A percentile compares a stretch with the other conserved stretches of the same genome.
These are phyloP conservation scores for Sicyos baderoa DNA, from an alignment of 306 rosid genomes.

Conservation along the genomic window DNA sequence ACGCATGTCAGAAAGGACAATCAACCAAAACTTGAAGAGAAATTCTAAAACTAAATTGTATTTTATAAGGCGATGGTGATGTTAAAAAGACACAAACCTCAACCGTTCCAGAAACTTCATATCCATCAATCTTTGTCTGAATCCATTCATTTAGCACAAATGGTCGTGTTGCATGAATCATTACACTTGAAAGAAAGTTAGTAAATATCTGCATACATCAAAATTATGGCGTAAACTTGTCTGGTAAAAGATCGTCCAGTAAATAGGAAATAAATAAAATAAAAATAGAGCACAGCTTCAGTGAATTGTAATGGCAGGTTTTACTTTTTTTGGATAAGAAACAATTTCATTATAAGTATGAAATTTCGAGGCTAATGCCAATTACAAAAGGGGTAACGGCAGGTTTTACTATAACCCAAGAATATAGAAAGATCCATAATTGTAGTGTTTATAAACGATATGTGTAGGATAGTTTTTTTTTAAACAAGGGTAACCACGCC, in stretches of 20 bases:
- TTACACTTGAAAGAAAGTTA: constrained; percentile 90
- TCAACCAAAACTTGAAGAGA: constrained; percentile 13
- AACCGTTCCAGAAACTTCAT: constrained; percentile 95
- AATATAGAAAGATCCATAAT: no score
- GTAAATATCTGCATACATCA: constrained; percentile 75
- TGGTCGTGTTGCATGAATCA: constrained; percentile 92
- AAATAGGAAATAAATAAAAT: no score
- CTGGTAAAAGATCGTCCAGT: not conserved
- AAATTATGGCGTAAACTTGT: constrained; percentile 19
- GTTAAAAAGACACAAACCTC: constrained; percentile 61
- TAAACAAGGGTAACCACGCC: no score
- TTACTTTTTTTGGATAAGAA: no score
- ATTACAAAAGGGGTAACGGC: no score
- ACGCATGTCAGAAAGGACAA: constrained; percentile 4
- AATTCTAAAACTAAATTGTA: not conserved
- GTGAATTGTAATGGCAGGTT: not conserved
- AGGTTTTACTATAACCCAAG: no score
- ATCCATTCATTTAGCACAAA: constrained; percentile 91
- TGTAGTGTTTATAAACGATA: no score
- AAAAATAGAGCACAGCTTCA: not conserved
- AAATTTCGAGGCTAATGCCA: no score
- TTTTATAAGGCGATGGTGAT: not conserved
- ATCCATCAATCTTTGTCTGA: constrained; percentile 93
- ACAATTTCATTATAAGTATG: no score
- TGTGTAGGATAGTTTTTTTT: no score